phyloP scores from a whole-genome alignment of 163 green algal species.

The Prototheca stagnorum region DNA sequence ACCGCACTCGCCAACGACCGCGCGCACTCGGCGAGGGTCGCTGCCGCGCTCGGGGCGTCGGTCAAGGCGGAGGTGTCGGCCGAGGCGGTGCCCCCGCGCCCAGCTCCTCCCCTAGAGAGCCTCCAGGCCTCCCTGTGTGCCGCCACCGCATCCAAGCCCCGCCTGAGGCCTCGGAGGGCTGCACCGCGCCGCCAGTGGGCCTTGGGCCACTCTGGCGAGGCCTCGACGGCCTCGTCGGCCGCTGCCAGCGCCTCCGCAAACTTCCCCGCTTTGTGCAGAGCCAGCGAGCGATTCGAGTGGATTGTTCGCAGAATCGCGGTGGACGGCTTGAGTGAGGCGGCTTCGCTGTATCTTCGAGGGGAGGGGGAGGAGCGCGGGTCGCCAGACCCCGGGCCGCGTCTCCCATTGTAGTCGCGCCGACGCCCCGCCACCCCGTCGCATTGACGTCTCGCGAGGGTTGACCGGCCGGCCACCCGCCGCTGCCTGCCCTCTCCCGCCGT shows the following conservation, averaged over 20 bases:
- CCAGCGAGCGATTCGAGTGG: slow-evolving; percentile 25
- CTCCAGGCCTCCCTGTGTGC: slow-evolving; percentile 17
- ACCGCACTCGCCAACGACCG: too few species aligned
- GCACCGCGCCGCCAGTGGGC: slow-evolving; percentile 21
- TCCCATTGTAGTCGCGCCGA: too few species aligned
- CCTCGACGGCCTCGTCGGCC: slow-evolving; percentile 8
- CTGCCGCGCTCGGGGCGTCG: too few species aligned
- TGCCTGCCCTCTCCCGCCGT: too few species aligned
- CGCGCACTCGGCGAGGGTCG: too few species aligned
- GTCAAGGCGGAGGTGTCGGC: too few species aligned
- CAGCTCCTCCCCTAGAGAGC: slow-evolving; percentile 8
- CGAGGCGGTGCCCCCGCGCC: too few species aligned
- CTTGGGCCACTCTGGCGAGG: slow-evolving; percentile 22
- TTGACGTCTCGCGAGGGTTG: too few species aligned
- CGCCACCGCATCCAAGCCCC: slow-evolving; percentile 10
- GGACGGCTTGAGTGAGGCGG: slow-evolving; percentile 2
- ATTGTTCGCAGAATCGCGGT: slow-evolving; percentile 4
- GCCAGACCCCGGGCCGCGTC: too few species aligned
- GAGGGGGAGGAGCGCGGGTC: background rate
- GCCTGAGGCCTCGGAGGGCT: slow-evolving; percentile 20
- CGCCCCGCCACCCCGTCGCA: too few species aligned
- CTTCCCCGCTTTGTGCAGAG: slow-evolving; percentile 8
- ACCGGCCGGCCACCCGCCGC: too few species aligned
- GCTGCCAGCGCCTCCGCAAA: slow-evolving; percentile 21
- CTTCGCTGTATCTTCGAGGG: slow-evolving; percentile 19